Percentiles rank a stretch among this genome's conserved stretches.
These are phyloP conservation scores for Solanum hybrid DNA, from an alignment of 305 asterid species.

Conservation along the genomic window DNA sequence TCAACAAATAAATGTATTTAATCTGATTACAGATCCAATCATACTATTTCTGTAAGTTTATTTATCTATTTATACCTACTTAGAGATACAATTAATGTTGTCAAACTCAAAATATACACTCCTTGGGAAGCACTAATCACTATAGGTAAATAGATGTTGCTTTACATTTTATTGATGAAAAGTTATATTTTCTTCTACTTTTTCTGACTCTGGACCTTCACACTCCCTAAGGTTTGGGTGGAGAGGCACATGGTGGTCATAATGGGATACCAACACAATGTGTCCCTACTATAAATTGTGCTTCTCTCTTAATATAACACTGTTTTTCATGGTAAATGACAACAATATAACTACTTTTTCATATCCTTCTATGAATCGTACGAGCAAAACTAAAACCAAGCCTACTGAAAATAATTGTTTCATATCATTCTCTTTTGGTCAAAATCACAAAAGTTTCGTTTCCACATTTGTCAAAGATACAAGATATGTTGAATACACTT, in stretches of 20 bases:
- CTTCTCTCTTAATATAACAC: not conserved
- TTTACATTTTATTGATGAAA: not conserved
- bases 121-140: not conserved
- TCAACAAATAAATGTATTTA: not conserved
- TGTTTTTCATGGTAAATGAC: not conserved
- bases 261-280: not conserved
- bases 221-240: not conserved
- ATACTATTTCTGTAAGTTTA: not conserved
- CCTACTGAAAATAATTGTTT: not conserved
- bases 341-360: not conserved
- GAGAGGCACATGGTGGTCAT: not conserved
- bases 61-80: not conserved
- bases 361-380: not conserved
- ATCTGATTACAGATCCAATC: not conserved
- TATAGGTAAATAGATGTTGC: not conserved
- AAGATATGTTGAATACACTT: not conserved
- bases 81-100: not conserved
- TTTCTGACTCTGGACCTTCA: not conserved
- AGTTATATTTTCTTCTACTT: not conserved
- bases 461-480: not conserved
- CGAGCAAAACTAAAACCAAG: not conserved
- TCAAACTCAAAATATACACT: not conserved
- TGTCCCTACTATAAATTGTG: not conserved
- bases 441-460: not conserved
- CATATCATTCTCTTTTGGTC: not conserved